phyloP scores from a whole-genome alignment of 805 yeast species.

The Nadsonia fulvescens region DNA sequence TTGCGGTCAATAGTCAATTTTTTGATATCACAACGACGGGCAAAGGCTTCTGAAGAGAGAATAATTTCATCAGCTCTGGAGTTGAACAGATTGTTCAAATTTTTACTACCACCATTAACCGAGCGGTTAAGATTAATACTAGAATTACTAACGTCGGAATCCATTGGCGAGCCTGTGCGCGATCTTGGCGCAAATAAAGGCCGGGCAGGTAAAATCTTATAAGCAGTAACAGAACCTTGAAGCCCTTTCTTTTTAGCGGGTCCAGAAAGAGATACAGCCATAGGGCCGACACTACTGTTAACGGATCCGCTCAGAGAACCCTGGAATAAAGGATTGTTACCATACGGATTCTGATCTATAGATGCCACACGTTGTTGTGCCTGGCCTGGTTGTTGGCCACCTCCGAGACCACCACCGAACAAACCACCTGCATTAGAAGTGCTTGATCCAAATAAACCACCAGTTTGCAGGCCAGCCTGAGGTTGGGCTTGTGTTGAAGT shows the following conservation, averaged over 20 bases:
- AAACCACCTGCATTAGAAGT: slow-evolving; percentile 8
- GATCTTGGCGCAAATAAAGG: slow-evolving; percentile 26
- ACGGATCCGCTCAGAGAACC: slow-evolving; percentile 22
- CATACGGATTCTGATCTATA: slow-evolving; percentile 51
- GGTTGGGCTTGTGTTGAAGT: too few relatives aligned
- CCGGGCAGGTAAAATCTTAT: slow-evolving; percentile 40
- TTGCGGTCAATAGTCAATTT: slow-evolving; percentile 34
- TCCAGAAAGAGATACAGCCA: slow-evolving; percentile 28
- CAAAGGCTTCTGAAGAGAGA: slow-evolving; percentile 50
- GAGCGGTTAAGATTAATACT: too few relatives aligned
- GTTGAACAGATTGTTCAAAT: slow-evolving; percentile 24
- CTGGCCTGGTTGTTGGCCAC: slow-evolving; percentile 12
- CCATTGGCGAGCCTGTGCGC: too few relatives aligned
- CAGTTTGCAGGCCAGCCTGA: too few relatives aligned
- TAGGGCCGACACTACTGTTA: slow-evolving; percentile 22
- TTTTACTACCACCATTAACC: too few relatives aligned
- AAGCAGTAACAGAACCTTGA: slow-evolving; percentile 40
- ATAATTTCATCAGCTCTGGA: slow-evolving; percentile 47
- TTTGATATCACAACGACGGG: slow-evolving; percentile 38
- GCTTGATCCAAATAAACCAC: slow-evolving; percentile 13
- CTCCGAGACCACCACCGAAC: slow-evolving; percentile 18
- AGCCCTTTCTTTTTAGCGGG: slow-evolving; percentile 31
- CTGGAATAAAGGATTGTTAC: slow-evolving; percentile 50
- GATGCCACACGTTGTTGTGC: slow-evolving; percentile 20
- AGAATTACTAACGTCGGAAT: too few relatives aligned